Conservation (phyloP, 768 basidiomycete species). For the Pholiota conissans region DNA sequence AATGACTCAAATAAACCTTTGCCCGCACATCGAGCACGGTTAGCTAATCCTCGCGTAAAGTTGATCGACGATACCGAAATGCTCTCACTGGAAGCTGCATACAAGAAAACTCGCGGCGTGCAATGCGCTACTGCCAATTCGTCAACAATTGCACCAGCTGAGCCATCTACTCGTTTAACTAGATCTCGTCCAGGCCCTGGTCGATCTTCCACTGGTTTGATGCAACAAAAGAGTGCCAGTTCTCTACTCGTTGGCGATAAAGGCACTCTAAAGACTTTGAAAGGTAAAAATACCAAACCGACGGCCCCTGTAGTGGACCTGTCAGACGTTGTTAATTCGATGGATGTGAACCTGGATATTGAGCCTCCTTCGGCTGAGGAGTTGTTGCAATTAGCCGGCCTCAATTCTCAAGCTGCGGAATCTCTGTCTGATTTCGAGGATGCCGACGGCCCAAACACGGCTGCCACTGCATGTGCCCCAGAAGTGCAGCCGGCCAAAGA, state of each 20-base stretch:
- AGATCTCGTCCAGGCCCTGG: conserved; percentile 48
- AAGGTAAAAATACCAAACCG: conserved; percentile 36
- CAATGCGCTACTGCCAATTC: conserved; percentile 20
- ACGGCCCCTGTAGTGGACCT: conserved; percentile 2
- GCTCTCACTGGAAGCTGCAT: conserved; percentile 34
- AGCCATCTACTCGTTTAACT: conserved; percentile 9
- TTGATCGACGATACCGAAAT: conserved; percentile 44
- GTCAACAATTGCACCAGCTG: conserved; percentile 10
- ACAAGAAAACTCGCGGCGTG: conserved; percentile 49
- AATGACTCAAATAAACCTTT: conserved; percentile 13
- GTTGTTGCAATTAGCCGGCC: conserved; percentile 51
- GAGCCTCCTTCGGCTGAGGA: conserved; percentile 28
- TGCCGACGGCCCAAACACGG: not conserved
- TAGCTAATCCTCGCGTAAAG: conserved; percentile 55
- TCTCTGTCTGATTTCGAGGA: conserved; percentile 59
- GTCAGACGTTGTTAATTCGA: conserved; percentile 13
- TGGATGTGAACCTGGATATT: conserved; percentile 17
- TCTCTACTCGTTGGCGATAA: conserved; percentile 57
- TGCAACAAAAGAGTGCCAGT: conserved; percentile 36
- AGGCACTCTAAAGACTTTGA: conserved; percentile 50
- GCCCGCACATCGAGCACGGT: conserved; percentile 47
- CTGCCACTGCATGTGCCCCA: not conserved
- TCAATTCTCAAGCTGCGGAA: conserved; percentile 34
- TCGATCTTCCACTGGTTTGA: conserved; percentile 45
- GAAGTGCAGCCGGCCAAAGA: not conserved